These are phyloP conservation scores for Chlorella sp. DNA, from an alignment of 139 green algal genomes.

Conservation along the genomic window DNA sequence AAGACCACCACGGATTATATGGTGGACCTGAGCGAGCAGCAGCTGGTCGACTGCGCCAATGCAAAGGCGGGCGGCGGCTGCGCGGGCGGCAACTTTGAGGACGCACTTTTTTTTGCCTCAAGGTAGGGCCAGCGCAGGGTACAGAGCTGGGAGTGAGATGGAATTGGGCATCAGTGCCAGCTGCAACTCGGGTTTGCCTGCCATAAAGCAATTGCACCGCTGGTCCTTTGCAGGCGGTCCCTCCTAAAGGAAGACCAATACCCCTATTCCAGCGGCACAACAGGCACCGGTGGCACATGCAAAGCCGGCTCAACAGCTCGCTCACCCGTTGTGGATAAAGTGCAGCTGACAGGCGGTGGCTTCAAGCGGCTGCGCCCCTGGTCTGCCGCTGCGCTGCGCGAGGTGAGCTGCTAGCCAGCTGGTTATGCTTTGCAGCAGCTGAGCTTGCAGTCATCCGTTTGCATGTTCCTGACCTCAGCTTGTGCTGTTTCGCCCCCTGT, in stretches of 20 bases:
- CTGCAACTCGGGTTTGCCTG: too few relatives aligned
- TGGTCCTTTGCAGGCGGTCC: not conserved
- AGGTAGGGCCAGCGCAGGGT: not conserved
- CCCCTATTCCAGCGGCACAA: not conserved
- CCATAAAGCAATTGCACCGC: not conserved
- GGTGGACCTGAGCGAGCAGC: slow-evolving; percentile 1
- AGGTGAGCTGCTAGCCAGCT: not conserved
- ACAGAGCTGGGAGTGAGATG: too few relatives aligned
- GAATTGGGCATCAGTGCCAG: too few relatives aligned
- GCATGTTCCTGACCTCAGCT: too few relatives aligned
- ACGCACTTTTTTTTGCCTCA: not conserved
- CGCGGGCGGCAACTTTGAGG: not conserved
- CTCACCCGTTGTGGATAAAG: not conserved
- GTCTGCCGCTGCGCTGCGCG: not conserved
- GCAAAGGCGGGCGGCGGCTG: not conserved
- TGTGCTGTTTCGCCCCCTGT: too few relatives aligned
- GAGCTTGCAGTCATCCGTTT: not conserved
- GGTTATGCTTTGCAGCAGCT: not conserved
- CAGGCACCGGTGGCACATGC: not conserved
- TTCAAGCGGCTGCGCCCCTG: not conserved
- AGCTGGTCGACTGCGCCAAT: not conserved
- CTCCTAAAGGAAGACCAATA: not conserved
- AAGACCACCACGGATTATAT: not conserved
- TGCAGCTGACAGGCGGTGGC: not conserved
- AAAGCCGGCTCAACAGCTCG: not conserved